These are phyloP conservation scores for Globisporangium viniferum DNA, from an alignment of 352 stramenopile species.

Conservation along the genomic window DNA sequence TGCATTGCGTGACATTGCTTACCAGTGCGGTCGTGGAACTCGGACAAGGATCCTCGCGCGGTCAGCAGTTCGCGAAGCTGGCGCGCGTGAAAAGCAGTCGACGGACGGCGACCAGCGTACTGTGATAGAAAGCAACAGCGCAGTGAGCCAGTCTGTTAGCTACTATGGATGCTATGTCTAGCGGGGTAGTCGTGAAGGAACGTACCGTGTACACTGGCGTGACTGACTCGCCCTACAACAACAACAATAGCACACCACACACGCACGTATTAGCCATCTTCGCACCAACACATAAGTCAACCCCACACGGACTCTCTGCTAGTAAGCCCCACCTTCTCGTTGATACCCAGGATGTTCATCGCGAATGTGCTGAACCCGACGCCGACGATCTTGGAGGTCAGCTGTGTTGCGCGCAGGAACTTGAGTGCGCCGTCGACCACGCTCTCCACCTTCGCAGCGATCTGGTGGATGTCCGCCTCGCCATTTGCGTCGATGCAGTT, in stretches of 20 bases:
- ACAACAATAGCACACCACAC: background rate
- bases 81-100: constrained; percentile 46
- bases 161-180: background rate
- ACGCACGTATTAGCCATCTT: background rate
- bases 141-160: background rate
- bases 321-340: constrained; percentile 34
- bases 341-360: constrained; percentile 92
- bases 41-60: constrained; percentile 35
- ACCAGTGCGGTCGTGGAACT: constrained; percentile 73
- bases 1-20: background rate
- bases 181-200: background rate
- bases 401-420: constrained; percentile 45
- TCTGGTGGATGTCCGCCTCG: constrained; percentile 47
- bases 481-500: constrained; percentile 49
- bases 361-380: constrained; percentile 93
- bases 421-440: constrained; percentile 41
- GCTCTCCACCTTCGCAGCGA: constrained; percentile 47
- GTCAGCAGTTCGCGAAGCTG: constrained; percentile 43
- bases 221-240: constrained; percentile 43
- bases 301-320: background rate
- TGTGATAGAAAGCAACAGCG: constrained; percentile 27
- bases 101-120: constrained; percentile 57
- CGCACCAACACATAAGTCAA: background rate
- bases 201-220: constrained; percentile 79
- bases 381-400: constrained; percentile 49